Evolutionary conservation across 371 early-diverging fungal species (phyloP).

Genomic region (Mucor racemosus): DNA sequence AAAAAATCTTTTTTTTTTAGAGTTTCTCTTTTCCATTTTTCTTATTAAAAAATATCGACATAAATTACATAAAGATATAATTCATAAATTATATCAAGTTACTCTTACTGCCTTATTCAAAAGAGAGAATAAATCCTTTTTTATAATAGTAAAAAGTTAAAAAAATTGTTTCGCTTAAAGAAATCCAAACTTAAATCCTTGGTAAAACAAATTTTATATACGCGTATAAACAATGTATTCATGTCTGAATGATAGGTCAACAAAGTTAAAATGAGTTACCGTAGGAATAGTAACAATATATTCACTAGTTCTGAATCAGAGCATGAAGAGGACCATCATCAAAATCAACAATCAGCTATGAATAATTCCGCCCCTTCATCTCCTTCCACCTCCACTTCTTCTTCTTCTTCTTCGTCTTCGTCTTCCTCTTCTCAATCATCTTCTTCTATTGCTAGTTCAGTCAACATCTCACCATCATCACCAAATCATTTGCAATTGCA

Average conservation of each 20-base stretch:
- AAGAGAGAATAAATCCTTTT: slow-evolving; percentile 1
- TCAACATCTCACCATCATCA: neutral
- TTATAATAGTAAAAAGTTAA: neutral
- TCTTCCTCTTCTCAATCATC: neutral
- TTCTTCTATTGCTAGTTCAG: neutral
- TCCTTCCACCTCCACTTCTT: neutral
- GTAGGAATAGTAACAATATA: slow-evolving; percentile 16
- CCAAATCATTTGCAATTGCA: neutral
- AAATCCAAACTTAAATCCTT: neutral
- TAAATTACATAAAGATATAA: neutral
- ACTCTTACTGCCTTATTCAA: slow-evolving; percentile 1
- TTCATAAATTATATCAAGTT: neutral
- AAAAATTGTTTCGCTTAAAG: neutral
- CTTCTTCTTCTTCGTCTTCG: neutral
- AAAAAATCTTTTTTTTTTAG: slow-evolving; percentile 4
- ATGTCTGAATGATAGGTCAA: neutral
- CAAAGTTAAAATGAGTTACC: slow-evolving; percentile 11
- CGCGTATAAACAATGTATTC: neutral
- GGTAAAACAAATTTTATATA: neutral
- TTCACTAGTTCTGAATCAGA: slow-evolving; percentile 23
- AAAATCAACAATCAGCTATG: neutral
- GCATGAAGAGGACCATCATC: slow-evolving; percentile 11
- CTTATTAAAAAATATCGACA: neutral
- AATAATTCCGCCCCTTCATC: neutral
- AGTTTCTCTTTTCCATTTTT: neutral